These are phyloP conservation scores for Croton setiger DNA, from an alignment of 441 rosid genomes.

Conservation along the genomic window DNA sequence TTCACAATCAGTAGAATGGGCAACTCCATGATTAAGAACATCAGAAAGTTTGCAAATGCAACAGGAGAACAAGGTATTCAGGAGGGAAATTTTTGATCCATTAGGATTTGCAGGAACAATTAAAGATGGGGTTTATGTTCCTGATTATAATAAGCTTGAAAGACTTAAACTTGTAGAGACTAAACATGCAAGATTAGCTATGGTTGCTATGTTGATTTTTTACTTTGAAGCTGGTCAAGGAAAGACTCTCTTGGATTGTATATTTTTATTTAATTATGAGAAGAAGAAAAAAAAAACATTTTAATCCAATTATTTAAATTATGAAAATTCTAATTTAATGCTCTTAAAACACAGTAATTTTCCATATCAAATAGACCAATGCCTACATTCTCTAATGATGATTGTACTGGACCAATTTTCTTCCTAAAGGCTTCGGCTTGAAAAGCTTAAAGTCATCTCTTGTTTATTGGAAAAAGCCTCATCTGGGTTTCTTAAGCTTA, in stretches of 20 bases:
- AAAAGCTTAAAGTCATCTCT: too few relatives aligned
- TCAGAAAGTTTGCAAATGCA: conserved; percentile 75
- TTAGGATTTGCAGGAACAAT: conserved; percentile 62
- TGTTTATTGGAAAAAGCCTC: too few relatives aligned
- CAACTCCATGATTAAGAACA: conserved; percentile 86
- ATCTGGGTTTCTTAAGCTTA: too few relatives aligned
- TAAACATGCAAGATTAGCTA: conserved; percentile 88
- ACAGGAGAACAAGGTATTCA: conserved; percentile 90
- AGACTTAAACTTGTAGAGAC: conserved; percentile 90
- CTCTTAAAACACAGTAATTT: too few relatives aligned
- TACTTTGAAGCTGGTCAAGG: conserved; percentile 99
- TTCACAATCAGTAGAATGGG: conserved; percentile 93
- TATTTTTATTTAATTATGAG: too few relatives aligned
- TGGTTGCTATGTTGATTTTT: conserved; percentile 92
- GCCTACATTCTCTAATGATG: too few relatives aligned
- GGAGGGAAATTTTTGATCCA: conserved; percentile 95
- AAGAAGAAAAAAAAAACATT: too few relatives aligned
- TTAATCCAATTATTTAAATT: too few relatives aligned
- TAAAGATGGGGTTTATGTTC: conserved; percentile 58
- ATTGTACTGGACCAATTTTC: too few relatives aligned
- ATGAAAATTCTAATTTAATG: too few relatives aligned
- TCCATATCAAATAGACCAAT: too few relatives aligned
- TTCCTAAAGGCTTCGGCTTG: too few relatives aligned
- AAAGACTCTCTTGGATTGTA: conserved; percentile 89
- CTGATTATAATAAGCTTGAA: conserved; percentile 72